Base-by-base conservation (phyloP, 202 grass and related monocot genomes). In the Cymbopogon flexuosus region DNA sequence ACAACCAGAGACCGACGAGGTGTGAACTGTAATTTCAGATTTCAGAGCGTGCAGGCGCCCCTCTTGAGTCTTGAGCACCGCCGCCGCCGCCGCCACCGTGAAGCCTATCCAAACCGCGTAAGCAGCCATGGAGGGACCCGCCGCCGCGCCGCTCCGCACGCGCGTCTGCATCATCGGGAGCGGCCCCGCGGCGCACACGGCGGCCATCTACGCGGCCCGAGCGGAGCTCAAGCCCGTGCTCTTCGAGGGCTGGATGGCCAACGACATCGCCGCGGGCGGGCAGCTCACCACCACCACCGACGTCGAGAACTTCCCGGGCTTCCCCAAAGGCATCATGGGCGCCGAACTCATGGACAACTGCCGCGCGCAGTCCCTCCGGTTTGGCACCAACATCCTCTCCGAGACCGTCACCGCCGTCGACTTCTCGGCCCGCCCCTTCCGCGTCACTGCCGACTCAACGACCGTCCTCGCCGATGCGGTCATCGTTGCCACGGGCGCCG, bases 271-370 rank as follows among this genome's bases (percentile, higher is more conserved):
- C 52, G 87, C 94, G 2, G 91, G 94, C 33, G 94, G 94, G 0
- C 94, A 97, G 86, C 91, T 97, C 75, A 97, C 94, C 73, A 97
- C 94, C 71, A 94, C 94, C 88, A 97, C 91, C 46, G 94, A 97
- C 75, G 94, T 97, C 35, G 94, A 97, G 80, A 97, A 94, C 83
- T 94, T 97, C 77, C 94, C 95, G 21, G 92, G 92, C 3, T 98
- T 98, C 68, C 92, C 90, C 18, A 67, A 84, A 0, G 92, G 90
- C 8, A 83, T 98, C 79, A 79, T 89, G n/a, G 95, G 95, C 42
- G 6, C 30, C 35, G 92, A 91, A 10, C 90, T 95, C 75, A 98
- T 94, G 84, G 95, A 95, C 19, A 52, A 66, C 45, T 94, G 90
- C 78, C 86, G 90, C 40, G 81, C 78, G 35, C 92, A 94, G 88